Evolutionary conservation across 345 rosid genomes (phyloP), one percentile per base, ranked within the genome.

Genomic region (Citrus australasica): DNA sequence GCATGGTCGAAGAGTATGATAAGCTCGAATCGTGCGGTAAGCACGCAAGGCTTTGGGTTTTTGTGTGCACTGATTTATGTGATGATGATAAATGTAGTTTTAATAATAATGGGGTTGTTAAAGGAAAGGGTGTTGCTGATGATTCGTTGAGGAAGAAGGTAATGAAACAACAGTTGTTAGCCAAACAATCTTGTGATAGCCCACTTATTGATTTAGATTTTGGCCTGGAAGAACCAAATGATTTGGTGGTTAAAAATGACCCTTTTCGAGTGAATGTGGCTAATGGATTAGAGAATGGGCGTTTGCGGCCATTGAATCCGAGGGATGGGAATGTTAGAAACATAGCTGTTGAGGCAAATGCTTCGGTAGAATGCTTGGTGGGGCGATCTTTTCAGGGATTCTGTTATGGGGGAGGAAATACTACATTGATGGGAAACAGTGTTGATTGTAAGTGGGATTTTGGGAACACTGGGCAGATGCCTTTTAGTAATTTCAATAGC

Each of bases 1-100:
- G 79, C 67, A 84, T 84, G 87, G 68, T 82, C 73, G 73, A 82
- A 21, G 87, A 79, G 79, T 78, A 71, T 53, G 82, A 84, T 21
- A 79, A 63, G 68, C 59, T 77, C 24, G 83, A 74, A 79, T 19
- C 67, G 62, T 61, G 22, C 59, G 81, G 83, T 64, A 76, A 68
- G 67, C 77, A 28, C 24, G 37, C 71, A 4, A 73, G 85, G 77
- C 83, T 84, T 76, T 77, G 85, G 83, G 5, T 84, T 7, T 84
- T 76, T 65, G 79, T 81, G 5, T 76, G 77, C 21, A 67, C 30
- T 13, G 59, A 69, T 46, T 46, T 13, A 24, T 38, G 33, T 46
- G 28, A 32, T 67, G 66, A 63, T 2, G 13, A 42, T 60, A 14
- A 67, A 21, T 22, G n/a, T 70, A 70, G 9, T 68, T 56, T 27